A percentile compares a stretch with the other conserved stretches of the same genome.
Conservation (phyloP, 371 early-diverging fungal species). For the Entomophthora muscae region DNA sequence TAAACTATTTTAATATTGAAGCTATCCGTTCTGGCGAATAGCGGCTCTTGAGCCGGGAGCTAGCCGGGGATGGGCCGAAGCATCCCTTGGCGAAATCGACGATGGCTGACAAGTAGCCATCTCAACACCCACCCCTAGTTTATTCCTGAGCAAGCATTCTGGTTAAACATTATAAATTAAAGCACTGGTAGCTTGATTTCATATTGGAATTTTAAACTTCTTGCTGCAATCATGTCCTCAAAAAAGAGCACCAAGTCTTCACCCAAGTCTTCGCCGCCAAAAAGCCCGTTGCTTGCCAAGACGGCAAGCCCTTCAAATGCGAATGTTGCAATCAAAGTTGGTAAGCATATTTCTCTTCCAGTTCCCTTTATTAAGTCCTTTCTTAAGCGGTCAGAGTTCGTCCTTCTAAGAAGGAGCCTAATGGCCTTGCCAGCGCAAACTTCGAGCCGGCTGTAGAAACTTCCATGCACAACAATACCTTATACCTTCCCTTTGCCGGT, state of each 20-base stretch:
- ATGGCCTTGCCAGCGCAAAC: not conserved
- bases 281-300: not conserved
- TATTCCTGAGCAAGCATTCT: no score
- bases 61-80: no score
- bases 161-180: no score
- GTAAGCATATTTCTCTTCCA: not conserved
- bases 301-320: not conserved
- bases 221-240: not conserved
- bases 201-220: no score
- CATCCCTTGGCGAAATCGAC: no score
- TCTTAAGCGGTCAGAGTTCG: conserved; percentile 1
- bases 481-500: not conserved
- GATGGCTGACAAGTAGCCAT: no score
- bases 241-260: not conserved
- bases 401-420: not conserved
- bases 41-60: no score
- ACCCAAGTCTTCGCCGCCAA: not conserved
- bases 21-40: no score
- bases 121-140: no score
- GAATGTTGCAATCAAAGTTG: conserved; percentile 1
- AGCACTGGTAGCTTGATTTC: no score
- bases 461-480: not conserved
- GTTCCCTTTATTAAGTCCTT: not conserved
- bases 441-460: not conserved
- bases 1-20: no score